Evolutionary conservation across 2,329 filamentous ascomycete species (phyloP), one percentile per base, ranked within the genome.

Genomic region (Ophiostoma ips): DNA sequence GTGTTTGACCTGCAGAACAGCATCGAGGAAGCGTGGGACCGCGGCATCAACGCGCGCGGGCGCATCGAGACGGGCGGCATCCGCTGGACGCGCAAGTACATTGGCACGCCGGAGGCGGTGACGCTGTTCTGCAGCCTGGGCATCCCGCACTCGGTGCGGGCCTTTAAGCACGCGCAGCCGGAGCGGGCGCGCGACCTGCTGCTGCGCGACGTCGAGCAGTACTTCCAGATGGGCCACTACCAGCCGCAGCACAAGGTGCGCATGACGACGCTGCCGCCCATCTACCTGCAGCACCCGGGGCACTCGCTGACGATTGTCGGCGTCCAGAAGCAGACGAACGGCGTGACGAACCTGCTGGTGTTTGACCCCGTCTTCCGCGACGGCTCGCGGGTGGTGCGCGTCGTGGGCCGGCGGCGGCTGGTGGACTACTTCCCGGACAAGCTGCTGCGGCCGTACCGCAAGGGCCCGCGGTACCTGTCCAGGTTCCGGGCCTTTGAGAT

Each of bases 291-390:
- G 62, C 86, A 92, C 58, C 79, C 80, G 55, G 83, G 88, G 3
- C 90, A 96, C 63, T 95, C 89, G 1, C 72, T 95, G 69, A 94
- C 87, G 1, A 87, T 96, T 48, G 72, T 96, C 50, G 90, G 90
- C 0, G 72, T 94, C 24, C 88, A 95, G 64, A 77, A 76, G 56
- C 76, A 73, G 28, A 69, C 66, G 33, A 73, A 83, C 52, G 84
- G 84, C 24, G 68, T 70, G 16, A 68, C 72, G 48, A 84, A 85
- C 57, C 68, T 96, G 16, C 70, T 96, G 0, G 84, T 95, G 12
- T 94, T 95, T 61, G 89, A 96, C 61, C 88, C 90, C 1, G 84
- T 84, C 67, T 87, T 86, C 62, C 79, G 76, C 50, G 83, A 88
- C 43, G 76, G 82, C 1, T 69, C 71, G 2, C 72, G 71, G 16